These are phyloP conservation scores for Macrolepiota dolichaula DNA, from an alignment of 768 basidiomycete genomes.

Conservation along the genomic window DNA sequence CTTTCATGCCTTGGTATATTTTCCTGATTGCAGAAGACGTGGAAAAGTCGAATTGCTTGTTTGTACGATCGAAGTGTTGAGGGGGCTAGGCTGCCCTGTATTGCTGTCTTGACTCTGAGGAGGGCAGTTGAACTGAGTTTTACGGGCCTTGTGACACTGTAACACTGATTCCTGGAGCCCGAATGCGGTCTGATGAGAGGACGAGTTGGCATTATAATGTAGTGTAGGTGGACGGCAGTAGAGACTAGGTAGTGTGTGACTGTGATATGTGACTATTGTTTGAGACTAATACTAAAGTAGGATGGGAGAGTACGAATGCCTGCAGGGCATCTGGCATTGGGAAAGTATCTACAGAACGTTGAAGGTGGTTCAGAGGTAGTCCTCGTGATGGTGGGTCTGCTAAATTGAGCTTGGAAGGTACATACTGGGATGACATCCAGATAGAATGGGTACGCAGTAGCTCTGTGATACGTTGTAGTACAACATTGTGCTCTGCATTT, in stretches of 20 bases:
- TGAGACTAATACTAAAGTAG: no score
- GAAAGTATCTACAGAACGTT: background rate
- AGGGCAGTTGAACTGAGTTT: no score
- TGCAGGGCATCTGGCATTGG: background rate
- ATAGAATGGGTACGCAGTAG: slow-evolving; percentile 5
- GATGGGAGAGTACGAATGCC: no score
- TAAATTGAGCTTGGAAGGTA: slow-evolving; percentile 6
- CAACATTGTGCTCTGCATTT: background rate
- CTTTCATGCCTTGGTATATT: background rate
- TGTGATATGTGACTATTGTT: no score
- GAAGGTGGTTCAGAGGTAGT: background rate
- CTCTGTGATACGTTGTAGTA: slow-evolving; percentile 12
- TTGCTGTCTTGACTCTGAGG: background rate
- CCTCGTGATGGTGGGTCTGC: slow-evolving; percentile 13
- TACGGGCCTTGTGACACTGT: no score
- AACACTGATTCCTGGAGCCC: no score
- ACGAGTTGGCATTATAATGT: no score
- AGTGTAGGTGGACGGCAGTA: no score
- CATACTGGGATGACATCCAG: slow-evolving; percentile 4
- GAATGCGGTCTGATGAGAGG: no score
- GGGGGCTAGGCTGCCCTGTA: background rate
- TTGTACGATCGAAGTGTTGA: slow-evolving; percentile 19
- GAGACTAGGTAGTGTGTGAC: no score
- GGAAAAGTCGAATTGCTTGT: slow-evolving; percentile 27
- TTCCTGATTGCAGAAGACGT: slow-evolving; percentile 27